A percentile compares a stretch with the other conserved stretches of the same genome.
Evolutionary conservation across 202 grass and related monocot species (phyloP).

Genomic region (Schoenoplectus tabernaemontani): DNA sequence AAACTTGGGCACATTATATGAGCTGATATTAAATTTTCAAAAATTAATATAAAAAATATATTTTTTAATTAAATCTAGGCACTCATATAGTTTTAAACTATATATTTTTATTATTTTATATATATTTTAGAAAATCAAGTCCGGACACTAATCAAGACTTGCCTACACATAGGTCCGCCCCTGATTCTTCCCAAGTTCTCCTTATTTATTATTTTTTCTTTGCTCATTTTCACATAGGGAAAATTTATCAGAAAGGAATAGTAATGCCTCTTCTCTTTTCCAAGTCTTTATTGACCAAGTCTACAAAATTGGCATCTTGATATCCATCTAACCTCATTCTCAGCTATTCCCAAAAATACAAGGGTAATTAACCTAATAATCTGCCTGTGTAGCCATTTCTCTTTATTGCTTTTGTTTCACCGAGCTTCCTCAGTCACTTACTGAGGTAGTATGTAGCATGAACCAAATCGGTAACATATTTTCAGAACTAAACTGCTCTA

Average conservation of each 20-base stretch:
- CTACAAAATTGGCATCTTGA: conserved; percentile 13
- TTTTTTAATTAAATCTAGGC: too few species aligned
- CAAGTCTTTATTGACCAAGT: conserved; percentile 2
- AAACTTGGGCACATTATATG: too few species aligned
- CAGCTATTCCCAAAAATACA: neutral
- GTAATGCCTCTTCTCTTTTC: neutral
- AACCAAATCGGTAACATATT: too few species aligned
- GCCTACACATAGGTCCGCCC: too few species aligned
- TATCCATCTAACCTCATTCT: neutral
- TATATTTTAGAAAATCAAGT: too few species aligned
- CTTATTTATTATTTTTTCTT: neutral
- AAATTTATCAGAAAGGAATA: neutral
- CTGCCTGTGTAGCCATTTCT: neutral
- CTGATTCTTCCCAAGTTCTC: neutral
- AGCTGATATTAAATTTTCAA: too few species aligned
- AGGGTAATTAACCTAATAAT: neutral
- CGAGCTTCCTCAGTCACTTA: neutral
- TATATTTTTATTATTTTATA: too few species aligned
- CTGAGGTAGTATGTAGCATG: too few species aligned
- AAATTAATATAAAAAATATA: too few species aligned
- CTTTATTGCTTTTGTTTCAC: conserved; percentile 9
- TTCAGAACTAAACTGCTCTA: neutral
- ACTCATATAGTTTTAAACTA: too few species aligned
- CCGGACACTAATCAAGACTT: too few species aligned
- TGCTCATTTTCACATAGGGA: neutral